Conservation (phyloP, 139 green algal species). For the Desmodesmus armatus region DNA sequence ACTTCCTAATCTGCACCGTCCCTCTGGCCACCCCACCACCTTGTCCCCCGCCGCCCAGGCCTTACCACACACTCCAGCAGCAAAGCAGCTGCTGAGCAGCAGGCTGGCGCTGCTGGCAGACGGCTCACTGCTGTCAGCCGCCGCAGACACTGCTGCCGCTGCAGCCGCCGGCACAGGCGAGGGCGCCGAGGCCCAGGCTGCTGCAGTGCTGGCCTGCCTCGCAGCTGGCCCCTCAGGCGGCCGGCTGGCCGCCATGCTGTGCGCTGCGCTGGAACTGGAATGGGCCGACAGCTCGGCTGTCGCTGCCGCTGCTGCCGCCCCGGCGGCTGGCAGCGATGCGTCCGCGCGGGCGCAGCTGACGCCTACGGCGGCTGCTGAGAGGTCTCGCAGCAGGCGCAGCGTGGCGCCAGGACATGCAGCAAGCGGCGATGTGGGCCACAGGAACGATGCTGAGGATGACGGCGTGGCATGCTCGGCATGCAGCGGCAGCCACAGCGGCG, state of each 20-base stretch:
- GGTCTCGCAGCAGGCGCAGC: too few species aligned
- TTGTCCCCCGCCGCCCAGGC: too few species aligned
- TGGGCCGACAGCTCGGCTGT: neutral
- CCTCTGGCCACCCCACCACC: too few species aligned
- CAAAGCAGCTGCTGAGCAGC: constrained; percentile 38
- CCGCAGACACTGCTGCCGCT: neutral
- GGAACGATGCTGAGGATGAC: constrained; percentile 12
- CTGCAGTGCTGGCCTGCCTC: constrained; percentile 38
- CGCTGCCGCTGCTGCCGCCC: neutral
- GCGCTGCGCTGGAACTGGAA: constrained; percentile 36
- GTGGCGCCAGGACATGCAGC: too few species aligned
- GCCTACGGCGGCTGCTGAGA: too few species aligned
- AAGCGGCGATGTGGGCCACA: neutral
- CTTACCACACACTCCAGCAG: constrained; percentile 52
- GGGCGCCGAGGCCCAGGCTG: neutral
- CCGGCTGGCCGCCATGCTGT: constrained; percentile 56
- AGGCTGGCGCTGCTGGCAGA: constrained; percentile 46
- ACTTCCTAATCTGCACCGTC: too few species aligned
- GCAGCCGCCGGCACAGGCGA: neutral
- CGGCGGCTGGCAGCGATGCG: neutral
- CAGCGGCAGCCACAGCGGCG: constrained; percentile 37
- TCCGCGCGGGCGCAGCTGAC: too few species aligned
- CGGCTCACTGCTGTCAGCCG: constrained; percentile 23
- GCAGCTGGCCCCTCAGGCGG: constrained; percentile 33
- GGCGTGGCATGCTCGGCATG: constrained; percentile 42